Evolutionary conservation across 2,329 filamentous ascomycete species (phyloP).

Genomic region (Colletotrichum sp.): DNA sequence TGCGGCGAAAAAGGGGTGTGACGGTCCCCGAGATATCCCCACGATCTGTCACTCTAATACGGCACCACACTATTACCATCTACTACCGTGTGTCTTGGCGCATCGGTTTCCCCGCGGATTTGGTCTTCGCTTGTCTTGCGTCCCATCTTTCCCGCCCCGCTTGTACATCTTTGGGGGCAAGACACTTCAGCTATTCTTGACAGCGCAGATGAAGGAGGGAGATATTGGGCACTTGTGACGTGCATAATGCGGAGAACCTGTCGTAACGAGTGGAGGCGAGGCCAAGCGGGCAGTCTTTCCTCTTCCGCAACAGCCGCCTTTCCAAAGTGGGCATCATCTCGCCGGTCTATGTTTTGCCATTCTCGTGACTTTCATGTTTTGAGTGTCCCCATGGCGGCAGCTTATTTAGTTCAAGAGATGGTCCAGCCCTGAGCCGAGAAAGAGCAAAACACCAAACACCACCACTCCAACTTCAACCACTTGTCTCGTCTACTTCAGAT

Average conservation of each 20-base stretch:
- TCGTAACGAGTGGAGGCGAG: background rate
- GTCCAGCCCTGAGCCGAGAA: background rate
- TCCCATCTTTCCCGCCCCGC: background rate
- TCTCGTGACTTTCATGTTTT: background rate
- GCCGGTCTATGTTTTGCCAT: background rate
- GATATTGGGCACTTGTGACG: background rate
- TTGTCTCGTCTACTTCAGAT: background rate
- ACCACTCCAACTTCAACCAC: background rate
- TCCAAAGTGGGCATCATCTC: background rate
- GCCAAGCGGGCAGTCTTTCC: background rate
- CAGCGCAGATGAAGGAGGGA: background rate
- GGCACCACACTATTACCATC: background rate
- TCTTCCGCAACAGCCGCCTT: background rate
- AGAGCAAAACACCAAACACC: background rate
- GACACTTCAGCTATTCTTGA: background rate
- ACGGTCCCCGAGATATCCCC: conserved; percentile 6
- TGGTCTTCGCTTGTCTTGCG: background rate
- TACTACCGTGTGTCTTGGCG: background rate
- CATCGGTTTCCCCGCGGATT: background rate
- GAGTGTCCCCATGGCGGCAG: background rate
- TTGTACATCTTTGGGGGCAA: background rate
- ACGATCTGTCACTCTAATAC: background rate
- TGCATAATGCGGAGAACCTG: conserved; percentile 3
- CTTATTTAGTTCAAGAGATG: conserved; percentile 3
- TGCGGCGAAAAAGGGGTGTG: background rate